phyloP scores from a whole-genome alignment of 352 stramenopile species.

The Pythium angustatum region DNA sequence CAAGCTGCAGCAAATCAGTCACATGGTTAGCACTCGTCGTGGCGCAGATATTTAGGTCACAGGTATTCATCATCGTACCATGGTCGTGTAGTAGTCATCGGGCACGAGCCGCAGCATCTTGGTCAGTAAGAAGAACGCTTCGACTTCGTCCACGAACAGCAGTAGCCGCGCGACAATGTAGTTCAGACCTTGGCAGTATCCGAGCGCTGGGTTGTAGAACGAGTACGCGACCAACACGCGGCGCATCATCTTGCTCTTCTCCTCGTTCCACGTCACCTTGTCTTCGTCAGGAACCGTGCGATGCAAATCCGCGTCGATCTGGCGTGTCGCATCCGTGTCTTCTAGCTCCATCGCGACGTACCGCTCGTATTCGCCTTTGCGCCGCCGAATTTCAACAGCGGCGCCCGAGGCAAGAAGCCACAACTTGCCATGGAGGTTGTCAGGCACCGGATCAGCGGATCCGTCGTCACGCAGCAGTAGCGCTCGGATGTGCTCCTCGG shows the following conservation, averaged over 20 bases:
- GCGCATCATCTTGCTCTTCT: slow-evolving; percentile 72
- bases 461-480: slow-evolving; percentile 64
- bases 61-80: slow-evolving; percentile 45
- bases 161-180: slow-evolving; percentile 82
- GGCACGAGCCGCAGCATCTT: slow-evolving; percentile 78
- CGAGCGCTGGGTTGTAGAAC: slow-evolving; percentile 74
- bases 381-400: slow-evolving; percentile 59
- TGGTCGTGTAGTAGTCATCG: slow-evolving; percentile 89
- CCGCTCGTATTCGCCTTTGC: slow-evolving; percentile 55
- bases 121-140: slow-evolving; percentile 82
- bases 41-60: not conserved
- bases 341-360: slow-evolving; percentile 53
- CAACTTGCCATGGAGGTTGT: slow-evolving; percentile 73
- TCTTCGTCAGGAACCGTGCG: slow-evolving; percentile 70
- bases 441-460: slow-evolving; percentile 52
- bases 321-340: slow-evolving; percentile 67
- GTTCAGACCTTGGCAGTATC: slow-evolving; percentile 89
- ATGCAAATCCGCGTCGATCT: slow-evolving; percentile 86
- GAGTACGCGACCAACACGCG: slow-evolving; percentile 85
- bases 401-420: slow-evolving; percentile 82
- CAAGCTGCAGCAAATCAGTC: slow-evolving; percentile 41
- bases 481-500: slow-evolving; percentile 77
- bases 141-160: slow-evolving; percentile 67
- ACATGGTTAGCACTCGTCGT: not conserved
- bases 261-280: slow-evolving; percentile 62